These are phyloP conservation scores for Gossypium armourianum DNA, from an alignment of 441 rosid species.

Conservation along the genomic window DNA sequence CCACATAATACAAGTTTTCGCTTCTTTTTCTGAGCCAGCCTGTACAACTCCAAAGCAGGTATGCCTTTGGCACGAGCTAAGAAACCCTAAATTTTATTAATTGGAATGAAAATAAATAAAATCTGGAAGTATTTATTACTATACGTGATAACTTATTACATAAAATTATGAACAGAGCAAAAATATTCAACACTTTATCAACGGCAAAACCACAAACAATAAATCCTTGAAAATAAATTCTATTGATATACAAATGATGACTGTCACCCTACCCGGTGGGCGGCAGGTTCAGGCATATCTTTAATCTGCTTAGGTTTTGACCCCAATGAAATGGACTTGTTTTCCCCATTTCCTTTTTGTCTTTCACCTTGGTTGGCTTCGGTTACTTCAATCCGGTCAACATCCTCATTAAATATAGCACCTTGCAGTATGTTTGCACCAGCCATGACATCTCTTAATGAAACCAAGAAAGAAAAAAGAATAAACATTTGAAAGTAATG, in stretches of 20 bases:
- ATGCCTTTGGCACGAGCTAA: conserved; percentile 95
- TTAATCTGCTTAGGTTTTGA: conserved; percentile 42
- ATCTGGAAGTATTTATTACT: background rate
- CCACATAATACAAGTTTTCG: conserved; percentile 92
- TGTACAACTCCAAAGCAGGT: conserved; percentile 88
- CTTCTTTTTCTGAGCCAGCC: conserved; percentile 88
- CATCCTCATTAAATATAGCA: conserved; percentile 78
- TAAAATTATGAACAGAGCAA: background rate
- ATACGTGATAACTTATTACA: background rate
- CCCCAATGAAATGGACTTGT: conserved; percentile 31
- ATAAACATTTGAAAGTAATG: conserved; percentile 8
- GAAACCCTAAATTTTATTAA: conserved; percentile 55
- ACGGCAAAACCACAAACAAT: background rate
- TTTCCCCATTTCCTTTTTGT: conserved; percentile 39
- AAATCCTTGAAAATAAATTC: background rate
- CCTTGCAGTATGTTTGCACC: conserved; percentile 94
- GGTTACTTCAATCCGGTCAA: conserved; percentile 26
- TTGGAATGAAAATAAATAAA: conserved; percentile 7
- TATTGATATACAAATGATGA: conserved; percentile 3
- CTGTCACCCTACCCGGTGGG: conserved; percentile 61
- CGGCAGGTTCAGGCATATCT: conserved; percentile 77
- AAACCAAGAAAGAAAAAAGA: background rate
- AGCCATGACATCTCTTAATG: conserved; percentile 73
- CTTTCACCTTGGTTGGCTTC: conserved; percentile 36
- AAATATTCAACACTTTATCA: background rate